Percentiles rank a stretch among this genome's conserved stretches.
phyloP scores from a whole-genome alignment of 805 yeast species.

The Candida germanica region DNA sequence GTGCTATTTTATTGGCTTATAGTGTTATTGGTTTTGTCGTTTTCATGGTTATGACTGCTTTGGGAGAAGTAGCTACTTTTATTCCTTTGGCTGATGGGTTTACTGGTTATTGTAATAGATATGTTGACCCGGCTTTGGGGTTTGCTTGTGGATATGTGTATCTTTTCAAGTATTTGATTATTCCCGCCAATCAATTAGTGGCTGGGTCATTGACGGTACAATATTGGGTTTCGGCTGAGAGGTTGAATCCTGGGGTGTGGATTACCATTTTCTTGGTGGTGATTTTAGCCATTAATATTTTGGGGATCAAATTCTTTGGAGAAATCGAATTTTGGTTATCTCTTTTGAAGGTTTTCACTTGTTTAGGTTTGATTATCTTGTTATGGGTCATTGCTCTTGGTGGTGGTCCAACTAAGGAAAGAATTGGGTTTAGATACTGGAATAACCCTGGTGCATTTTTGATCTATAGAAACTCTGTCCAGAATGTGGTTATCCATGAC shows the following conservation, averaged over 20 bases:
- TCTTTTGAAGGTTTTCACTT: constrained; percentile 59
- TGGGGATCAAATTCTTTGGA: constrained; percentile 51
- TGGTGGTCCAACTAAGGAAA: constrained; percentile 73
- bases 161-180: constrained; percentile 51
- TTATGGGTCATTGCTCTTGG: constrained; percentile 68
- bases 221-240: constrained; percentile 49
- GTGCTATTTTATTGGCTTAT: constrained; percentile 61
- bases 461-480: constrained; percentile 43
- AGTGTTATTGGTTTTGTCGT: constrained; percentile 69
- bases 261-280: constrained; percentile 46
- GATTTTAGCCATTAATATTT: constrained; percentile 39
- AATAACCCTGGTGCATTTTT: constrained; percentile 61
- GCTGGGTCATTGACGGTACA: constrained; percentile 56
- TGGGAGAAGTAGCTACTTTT: constrained; percentile 69
- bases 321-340: constrained; percentile 66
- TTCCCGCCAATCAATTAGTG: constrained; percentile 62
- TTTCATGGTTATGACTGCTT: constrained; percentile 62
- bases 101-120: constrained; percentile 61
- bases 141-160: constrained; percentile 68
- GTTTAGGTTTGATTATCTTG: constrained; percentile 63
- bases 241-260: constrained; percentile 57
- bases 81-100: constrained; percentile 66
- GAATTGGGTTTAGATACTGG: constrained; percentile 74
- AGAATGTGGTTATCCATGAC: constrained; percentile 36
- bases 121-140: constrained; percentile 64